Evolutionary conservation across 106 monocot genomes (phyloP).

Genomic region (Acorus calamus): DNA sequence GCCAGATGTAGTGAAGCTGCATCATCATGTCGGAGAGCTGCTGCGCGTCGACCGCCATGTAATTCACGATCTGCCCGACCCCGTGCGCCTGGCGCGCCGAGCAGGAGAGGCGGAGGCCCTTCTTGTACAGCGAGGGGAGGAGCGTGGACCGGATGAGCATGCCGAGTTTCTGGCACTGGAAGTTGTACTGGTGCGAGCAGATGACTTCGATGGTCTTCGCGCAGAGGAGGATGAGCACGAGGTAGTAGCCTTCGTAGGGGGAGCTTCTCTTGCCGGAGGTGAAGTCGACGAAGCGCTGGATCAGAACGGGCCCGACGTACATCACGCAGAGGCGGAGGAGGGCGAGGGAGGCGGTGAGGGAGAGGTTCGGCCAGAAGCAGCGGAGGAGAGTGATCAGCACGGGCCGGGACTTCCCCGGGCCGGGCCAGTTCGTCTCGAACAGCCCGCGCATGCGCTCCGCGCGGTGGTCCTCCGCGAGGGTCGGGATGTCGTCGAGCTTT

Average conservation of each 20-base stretch:
- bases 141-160: conserved; percentile 86
- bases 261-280: conserved; percentile 24
- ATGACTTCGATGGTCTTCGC: conserved; percentile 77
- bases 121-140: conserved; percentile 71
- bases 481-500: conserved; percentile 65
- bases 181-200: conserved; percentile 92
- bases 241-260: conserved; percentile 45
- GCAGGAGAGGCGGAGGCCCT: conserved; percentile 76
- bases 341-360: conserved; percentile 58
- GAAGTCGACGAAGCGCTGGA: conserved; percentile 72
- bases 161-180: conserved; percentile 84
- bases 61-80: conserved; percentile 89
- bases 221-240: conserved; percentile 46
- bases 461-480: conserved; percentile 52
- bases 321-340: conserved; percentile 57
- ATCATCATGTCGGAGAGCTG: conserved; percentile 98
- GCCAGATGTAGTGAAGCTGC: conserved; percentile 93
- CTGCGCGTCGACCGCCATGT: conserved; percentile 98
- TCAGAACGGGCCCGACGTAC: conserved; percentile 82
- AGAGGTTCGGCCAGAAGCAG: conserved; percentile 70
- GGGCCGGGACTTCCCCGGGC: conserved; percentile 34
- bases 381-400: conserved; percentile 56
- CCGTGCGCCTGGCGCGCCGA: conserved; percentile 78
- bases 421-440: conserved; percentile 67
- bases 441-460: conserved; percentile 60